Conservation (phyloP, 192 early-diverging fungal species). For the Coemansia sp. region DNA sequence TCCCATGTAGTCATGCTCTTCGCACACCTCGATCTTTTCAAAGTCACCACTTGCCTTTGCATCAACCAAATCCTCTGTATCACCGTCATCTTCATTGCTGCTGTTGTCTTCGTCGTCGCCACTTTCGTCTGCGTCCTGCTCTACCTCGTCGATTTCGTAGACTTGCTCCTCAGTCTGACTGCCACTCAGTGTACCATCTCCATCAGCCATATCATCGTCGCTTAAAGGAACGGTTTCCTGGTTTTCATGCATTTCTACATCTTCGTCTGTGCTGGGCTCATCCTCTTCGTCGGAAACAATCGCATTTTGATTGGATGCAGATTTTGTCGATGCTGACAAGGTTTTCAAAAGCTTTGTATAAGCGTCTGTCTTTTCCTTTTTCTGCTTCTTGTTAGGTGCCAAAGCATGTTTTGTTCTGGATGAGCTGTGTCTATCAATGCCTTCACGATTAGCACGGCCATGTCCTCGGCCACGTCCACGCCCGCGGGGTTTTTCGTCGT, state of each 20-base stretch:
- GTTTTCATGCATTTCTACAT: slow-evolving; percentile 16
- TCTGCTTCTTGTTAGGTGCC: slow-evolving; percentile 8
- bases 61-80: neutral
- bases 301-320: neutral
- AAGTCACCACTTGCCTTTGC: neutral
- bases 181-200: neutral
- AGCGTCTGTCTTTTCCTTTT: slow-evolving; percentile 21
- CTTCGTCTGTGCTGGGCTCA: slow-evolving; percentile 11
- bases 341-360: slow-evolving; percentile 44
- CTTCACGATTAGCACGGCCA: neutral
- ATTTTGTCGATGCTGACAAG: slow-evolving; percentile 10
- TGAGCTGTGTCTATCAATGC: neutral
- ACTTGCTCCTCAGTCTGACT: neutral
- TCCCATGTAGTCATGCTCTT: slow-evolving; percentile 42
- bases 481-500: neutral
- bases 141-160: slow-evolving; percentile 36
- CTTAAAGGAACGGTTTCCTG: neutral
- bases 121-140: slow-evolving; percentile 11
- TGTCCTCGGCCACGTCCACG: slow-evolving; percentile 1
- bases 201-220: slow-evolving; percentile 1
- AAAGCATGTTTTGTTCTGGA: neutral
- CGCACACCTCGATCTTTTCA: slow-evolving; percentile 16
- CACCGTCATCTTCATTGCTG: slow-evolving; percentile 14
- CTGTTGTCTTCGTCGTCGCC: slow-evolving; percentile 14
- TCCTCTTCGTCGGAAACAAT: slow-evolving; percentile 34